These are phyloP conservation scores for Colletotrichum noveboracense DNA, from an alignment of 2,329 filamentous ascomycete genomes.

Conservation along the genomic window DNA sequence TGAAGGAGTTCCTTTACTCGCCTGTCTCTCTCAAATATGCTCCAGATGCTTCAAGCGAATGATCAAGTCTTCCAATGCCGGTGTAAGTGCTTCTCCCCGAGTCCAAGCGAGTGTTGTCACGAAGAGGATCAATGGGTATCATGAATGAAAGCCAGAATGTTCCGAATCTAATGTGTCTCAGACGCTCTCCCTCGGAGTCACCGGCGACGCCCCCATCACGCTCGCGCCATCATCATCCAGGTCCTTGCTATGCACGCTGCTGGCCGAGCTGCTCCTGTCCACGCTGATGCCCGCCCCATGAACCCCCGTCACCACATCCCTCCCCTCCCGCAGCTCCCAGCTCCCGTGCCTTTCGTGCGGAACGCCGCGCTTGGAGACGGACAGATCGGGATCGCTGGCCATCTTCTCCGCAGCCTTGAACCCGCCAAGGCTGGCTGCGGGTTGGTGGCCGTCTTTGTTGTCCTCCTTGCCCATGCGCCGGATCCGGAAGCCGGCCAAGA, in stretches of 20 bases:
- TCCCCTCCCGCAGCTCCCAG: conserved; percentile 49
- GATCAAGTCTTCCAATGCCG: background rate
- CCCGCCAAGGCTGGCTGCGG: conserved; percentile 33
- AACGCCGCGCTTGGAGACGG: conserved; percentile 35
- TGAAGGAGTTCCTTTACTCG: background rate
- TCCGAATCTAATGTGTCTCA: conserved; percentile 23
- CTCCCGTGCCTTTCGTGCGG: conserved; percentile 53
- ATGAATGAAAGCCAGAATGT: conserved; percentile 11
- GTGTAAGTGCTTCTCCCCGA: background rate
- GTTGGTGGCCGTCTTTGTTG: conserved; percentile 6
- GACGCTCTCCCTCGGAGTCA: conserved; percentile 44
- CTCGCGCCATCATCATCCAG: conserved; percentile 38
- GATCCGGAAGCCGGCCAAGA: conserved; percentile 38
- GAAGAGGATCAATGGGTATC: conserved; percentile 20
- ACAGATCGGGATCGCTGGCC: conserved; percentile 47
- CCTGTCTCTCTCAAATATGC: background rate
- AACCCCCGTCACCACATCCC: conserved; percentile 3
- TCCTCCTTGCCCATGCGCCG: conserved; percentile 18
- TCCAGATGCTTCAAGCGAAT: background rate
- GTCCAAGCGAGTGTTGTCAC: background rate
- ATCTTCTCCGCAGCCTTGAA: conserved; percentile 53
- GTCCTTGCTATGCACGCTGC: conserved; percentile 22
- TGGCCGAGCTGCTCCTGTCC: conserved; percentile 24
- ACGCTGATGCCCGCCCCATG: conserved; percentile 25
- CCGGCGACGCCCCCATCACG: conserved; percentile 38